Conservation (phyloP, 2,329 filamentous ascomycete species). For the Colletotrichum costaricense region DNA sequence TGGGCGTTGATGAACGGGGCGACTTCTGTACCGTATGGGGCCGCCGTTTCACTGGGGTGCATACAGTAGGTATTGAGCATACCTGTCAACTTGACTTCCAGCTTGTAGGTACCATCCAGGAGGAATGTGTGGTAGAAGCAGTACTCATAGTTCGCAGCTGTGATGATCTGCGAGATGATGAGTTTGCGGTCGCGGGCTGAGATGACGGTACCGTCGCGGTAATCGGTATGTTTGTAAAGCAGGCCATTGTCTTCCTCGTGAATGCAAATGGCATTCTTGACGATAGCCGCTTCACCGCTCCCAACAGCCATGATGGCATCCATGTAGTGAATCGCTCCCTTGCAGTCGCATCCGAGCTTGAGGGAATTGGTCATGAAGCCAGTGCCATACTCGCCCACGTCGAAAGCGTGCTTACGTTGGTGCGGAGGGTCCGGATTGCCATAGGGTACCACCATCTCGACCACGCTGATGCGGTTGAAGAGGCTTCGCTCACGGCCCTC, state of each 20-base stretch:
- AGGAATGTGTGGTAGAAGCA: constrained; percentile 52
- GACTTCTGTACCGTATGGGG: constrained; percentile 62
- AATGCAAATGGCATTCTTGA: constrained; percentile 83
- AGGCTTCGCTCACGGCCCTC: constrained; percentile 6
- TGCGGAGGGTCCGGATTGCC: constrained; percentile 16
- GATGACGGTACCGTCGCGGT: constrained; percentile 76
- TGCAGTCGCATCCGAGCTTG: constrained; percentile 72
- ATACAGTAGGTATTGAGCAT: constrained; percentile 57
- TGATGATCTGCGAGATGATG: constrained; percentile 77
- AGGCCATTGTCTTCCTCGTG: constrained; percentile 82
- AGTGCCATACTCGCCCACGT: constrained; percentile 16
- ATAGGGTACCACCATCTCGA: constrained; percentile 20
- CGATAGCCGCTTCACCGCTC: constrained; percentile 73
- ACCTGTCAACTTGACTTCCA: constrained; percentile 66
- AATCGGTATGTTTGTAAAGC: constrained; percentile 81
- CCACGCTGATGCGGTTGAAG: constrained; percentile 25
- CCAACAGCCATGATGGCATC: constrained; percentile 71
- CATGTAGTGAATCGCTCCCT: constrained; percentile 73
- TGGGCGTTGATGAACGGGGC: constrained; percentile 63
- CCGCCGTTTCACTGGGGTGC: constrained; percentile 43
- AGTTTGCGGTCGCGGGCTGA: constrained; percentile 80
- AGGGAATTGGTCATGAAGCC: constrained; percentile 69
- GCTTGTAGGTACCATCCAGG: constrained; percentile 74
- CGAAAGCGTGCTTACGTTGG: constrained; percentile 17
- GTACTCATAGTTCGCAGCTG: constrained; percentile 84